These are phyloP conservation scores for Lotus japonicus DNA, from an alignment of 306 rosid genomes.

Conservation along the genomic window DNA sequence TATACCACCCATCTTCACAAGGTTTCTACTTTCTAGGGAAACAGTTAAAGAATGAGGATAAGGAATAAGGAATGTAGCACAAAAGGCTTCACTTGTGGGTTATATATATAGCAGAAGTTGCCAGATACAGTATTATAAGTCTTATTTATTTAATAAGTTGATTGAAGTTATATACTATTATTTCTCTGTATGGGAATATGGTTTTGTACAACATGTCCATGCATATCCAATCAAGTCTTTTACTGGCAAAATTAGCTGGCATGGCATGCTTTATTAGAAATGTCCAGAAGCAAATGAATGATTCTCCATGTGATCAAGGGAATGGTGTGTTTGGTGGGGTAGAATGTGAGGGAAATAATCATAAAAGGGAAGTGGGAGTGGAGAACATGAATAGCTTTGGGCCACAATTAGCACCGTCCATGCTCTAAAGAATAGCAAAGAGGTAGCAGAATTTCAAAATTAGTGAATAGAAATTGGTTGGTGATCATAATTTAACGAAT, in stretches of 20 bases:
- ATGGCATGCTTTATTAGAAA: constrained; percentile 44
- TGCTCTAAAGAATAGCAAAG: constrained; percentile 9
- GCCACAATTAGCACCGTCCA: constrained; percentile 52
- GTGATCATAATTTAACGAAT: neutral
- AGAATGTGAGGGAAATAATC: constrained; percentile 35
- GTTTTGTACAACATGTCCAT: constrained; percentile 23
- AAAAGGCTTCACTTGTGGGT: constrained; percentile 25
- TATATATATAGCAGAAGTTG: constrained; percentile 25
- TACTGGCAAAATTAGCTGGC: constrained; percentile 53
- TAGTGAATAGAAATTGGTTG: constrained; percentile 20
- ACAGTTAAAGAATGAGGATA: constrained; percentile 9
- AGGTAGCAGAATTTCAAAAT: constrained; percentile 2
- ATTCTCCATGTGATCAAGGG: constrained; percentile 57
- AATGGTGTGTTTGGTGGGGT: constrained; percentile 39
- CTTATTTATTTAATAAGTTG: constrained; percentile 8
- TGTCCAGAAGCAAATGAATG: constrained; percentile 73
- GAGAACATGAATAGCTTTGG: constrained; percentile 31
- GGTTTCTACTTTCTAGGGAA: neutral
- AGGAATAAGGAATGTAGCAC: constrained; percentile 21
- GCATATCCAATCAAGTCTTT: constrained; percentile 28
- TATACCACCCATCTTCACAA: constrained; percentile 60
- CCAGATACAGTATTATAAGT: neutral
- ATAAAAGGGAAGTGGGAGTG: constrained; percentile 27
- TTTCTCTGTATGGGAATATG: constrained; percentile 13
- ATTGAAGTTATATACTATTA: neutral